These are phyloP conservation scores for Penicillium sp. DNA, from an alignment of 2,329 filamentous ascomycete genomes.

Conservation along the genomic window DNA sequence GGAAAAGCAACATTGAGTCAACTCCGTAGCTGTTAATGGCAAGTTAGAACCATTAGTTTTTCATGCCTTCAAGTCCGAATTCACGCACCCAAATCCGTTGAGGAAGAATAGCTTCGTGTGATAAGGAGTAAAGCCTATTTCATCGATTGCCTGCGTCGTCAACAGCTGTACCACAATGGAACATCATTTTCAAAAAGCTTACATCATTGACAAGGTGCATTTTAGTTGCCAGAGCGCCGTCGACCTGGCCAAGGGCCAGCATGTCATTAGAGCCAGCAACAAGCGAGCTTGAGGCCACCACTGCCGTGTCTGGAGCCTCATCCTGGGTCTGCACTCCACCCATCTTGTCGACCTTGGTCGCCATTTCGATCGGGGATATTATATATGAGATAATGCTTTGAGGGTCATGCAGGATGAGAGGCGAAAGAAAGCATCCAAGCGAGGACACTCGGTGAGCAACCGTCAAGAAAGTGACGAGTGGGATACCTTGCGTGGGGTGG, in stretches of 20 bases:
- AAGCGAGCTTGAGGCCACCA: not conserved
- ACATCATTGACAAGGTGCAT: slow-evolving; percentile 71
- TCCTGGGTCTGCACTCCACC: not conserved
- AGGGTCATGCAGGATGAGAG: not conserved
- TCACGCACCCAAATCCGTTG: slow-evolving; percentile 59
- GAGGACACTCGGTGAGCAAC: not conserved
- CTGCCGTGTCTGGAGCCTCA: not conserved
- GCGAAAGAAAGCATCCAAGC: not conserved
- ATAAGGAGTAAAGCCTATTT: slow-evolving; percentile 56
- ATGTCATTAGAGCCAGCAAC: not conserved
- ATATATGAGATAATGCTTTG: not conserved
- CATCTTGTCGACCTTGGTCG: not conserved
- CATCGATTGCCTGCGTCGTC: slow-evolving; percentile 48
- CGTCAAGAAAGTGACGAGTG: not conserved
- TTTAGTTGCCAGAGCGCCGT: slow-evolving; percentile 64
- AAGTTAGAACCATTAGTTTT: not conserved
- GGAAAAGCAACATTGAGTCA: slow-evolving; percentile 16
- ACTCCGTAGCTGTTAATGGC: slow-evolving; percentile 14
- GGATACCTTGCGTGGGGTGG: too few relatives aligned
- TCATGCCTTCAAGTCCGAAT: not conserved
- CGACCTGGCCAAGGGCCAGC: slow-evolving; percentile 33
- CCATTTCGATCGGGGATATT: not conserved
- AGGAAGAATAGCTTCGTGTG: slow-evolving; percentile 62
- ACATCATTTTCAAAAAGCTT: slow-evolving; percentile 26
- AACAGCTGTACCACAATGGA: not conserved